Evolutionary conservation across 1,284 basidiomycete genomes (phyloP), one percentile per base, ranked within the genome.

Genomic region (Cryptococcus floricola): DNA sequence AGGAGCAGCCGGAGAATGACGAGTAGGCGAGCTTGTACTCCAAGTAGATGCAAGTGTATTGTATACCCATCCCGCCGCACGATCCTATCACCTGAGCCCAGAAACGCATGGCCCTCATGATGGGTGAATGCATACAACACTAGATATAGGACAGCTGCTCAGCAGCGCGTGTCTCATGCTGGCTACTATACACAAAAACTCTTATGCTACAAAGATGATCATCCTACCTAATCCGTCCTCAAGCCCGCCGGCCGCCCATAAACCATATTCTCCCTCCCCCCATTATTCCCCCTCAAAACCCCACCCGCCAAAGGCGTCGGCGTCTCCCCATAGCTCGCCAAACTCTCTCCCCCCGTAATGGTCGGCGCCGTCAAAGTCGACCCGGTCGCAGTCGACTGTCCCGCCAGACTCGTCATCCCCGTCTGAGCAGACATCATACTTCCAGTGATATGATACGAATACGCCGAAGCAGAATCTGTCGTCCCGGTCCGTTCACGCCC

Each of bases 1-100:
- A 99, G 76, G 94, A 98, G 74, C 75, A 78, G 58, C 76, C 76
- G 4, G 74, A 76, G 63, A 76, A 77, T 54, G 76, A 77, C 64
- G 76, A 77, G 59, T 77, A 73, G 52, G 39, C 34, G 5, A 13
- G 23, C 7, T 4, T 18, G 10, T 12, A n/a, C 41, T 16, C 8
- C 8, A 14, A 9, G n/a, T 8, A 42, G 41, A n/a, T 7, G 41
- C 41, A 7, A 42, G 23, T 23, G 23, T 23, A 23, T 23, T 23
- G 23, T 23, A 23, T 23, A 23, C 23, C 23, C 23, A 19, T 19
- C 19, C 19, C 19, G 19, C 2, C 23, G 23, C 23, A 23, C 23
- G 23, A 23, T 23, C 23, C 23, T 23, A 3, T 23, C 23, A 23
- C 23, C 23, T 23, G 23, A 19, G 19, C 19, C 19, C 19, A 31